Evolutionary conservation across 2,329 filamentous ascomycete species (phyloP).

Genomic region (Phyllosticta paracitricarpa): DNA sequence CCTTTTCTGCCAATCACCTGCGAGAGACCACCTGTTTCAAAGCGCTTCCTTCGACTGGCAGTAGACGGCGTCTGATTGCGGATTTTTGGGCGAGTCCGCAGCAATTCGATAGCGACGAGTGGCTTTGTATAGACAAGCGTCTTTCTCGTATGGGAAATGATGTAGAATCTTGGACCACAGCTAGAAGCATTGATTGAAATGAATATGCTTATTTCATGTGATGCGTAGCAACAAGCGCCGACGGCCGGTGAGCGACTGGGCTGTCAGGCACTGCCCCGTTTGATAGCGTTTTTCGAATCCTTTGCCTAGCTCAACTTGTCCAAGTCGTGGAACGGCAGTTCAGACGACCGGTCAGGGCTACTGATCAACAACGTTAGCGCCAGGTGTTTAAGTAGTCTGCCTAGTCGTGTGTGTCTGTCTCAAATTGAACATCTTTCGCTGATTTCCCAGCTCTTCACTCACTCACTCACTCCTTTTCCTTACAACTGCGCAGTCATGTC

Average conservation of each 20-base stretch:
- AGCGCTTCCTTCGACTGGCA: neutral
- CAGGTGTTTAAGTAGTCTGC: neutral
- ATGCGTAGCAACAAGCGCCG: neutral
- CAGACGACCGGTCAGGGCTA: neutral
- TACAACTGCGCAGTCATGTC: conserved; percentile 11
- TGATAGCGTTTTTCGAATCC: neutral
- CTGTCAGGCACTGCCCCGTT: neutral
- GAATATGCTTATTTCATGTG: neutral
- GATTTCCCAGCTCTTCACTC: neutral
- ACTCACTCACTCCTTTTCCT: neutral
- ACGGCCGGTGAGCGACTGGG: neutral
- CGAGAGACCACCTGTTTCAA: neutral
- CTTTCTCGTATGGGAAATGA: neutral
- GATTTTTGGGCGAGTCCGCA: neutral
- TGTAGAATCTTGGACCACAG: neutral
- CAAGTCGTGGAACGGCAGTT: neutral
- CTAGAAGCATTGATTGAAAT: neutral
- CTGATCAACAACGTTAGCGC: neutral
- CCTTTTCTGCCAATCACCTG: neutral
- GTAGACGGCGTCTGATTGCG: neutral
- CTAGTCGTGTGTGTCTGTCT: neutral
- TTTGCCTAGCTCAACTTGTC: neutral
- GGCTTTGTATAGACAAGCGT: neutral
- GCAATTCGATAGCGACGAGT: neutral
- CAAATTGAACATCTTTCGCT: neutral